Base-by-base conservation (phyloP, 345 rosid species). In the Clausena lansium region DNA sequence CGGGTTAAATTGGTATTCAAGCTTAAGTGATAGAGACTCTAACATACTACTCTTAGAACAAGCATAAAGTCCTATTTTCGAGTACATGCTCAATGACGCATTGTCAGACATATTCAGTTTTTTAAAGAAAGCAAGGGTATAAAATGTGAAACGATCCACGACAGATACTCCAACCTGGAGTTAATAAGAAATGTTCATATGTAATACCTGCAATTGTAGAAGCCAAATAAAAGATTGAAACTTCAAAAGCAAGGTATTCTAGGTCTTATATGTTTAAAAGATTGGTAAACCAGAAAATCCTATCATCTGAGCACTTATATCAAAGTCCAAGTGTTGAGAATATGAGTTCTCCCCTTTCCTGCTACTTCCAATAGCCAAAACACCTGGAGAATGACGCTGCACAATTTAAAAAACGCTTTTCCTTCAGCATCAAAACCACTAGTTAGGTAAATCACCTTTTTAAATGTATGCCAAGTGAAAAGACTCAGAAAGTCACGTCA, bases 321-420 rank as follows among this genome's bases (percentile, higher is more conserved):
- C 98, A 68, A 98, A 89, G 83, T 94, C 99, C 82, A 96, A 84
- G 85, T 94, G 99, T 88, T 96, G 99, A 24, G 98, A 96, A 80
- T 94, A 96, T n/a, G 99, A 96, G 85, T 90, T 96, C 83, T 96
- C 99, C 81, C 97, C 99, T 88, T 94, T 96, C 87, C 80, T 86
- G 87, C 99, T 96, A 81, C 99, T 94, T 80, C 98, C 98, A 81
- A 96, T 92, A 25, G 98, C 92, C 92, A 96, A 87, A 84, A 88
- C 98, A 81, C 95, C 98, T 73, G 97, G 97, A 25, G 99, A 96
- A 60, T 89, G 98, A 79, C 94, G 94, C 98, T 94, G 89, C 67
- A 19, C 68, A 82, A 74, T 67, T n/a, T 15, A 30, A 79, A 54
- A 74, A 71, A 65, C 6, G 45, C 38, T 33, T 30, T 64, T 45